A percentile compares a stretch with the other conserved stretches of the same genome.
Conservation (phyloP, 768 basidiomycete species). For the Rhodotorula sphaerocarpa region DNA sequence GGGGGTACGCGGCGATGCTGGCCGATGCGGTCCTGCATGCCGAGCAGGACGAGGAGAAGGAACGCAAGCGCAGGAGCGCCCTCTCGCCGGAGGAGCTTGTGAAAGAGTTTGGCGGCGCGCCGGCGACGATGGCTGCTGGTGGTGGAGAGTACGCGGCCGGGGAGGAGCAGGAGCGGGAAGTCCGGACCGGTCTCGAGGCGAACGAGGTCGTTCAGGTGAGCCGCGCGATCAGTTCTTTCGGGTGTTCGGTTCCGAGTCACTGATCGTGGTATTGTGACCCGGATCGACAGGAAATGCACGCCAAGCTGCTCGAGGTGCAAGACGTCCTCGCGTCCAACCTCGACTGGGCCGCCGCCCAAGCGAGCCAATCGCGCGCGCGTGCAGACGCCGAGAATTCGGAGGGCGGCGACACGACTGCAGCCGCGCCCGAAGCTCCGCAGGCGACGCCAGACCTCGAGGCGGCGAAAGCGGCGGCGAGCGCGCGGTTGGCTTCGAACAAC, state of each 20-base stretch:
- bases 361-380: constrained; percentile 18
- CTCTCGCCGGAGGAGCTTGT: neutral
- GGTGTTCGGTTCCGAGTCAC: too few species aligned
- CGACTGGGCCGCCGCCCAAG: constrained; percentile 31
- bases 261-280: too few species aligned
- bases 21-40: constrained; percentile 20
- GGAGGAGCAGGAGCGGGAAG: neutral
- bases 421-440: too few species aligned
- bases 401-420: too few species aligned
- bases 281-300: constrained; percentile 29
- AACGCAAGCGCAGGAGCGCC: neutral
- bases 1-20: constrained; percentile 30
- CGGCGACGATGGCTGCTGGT: constrained; percentile 6
- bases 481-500: constrained; percentile 18
- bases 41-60: neutral
- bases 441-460: too few species aligned
- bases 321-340: constrained; percentile 17
- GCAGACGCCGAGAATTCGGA: neutral
- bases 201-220: constrained; percentile 33
- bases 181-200: neutral
- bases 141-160: constrained; percentile 6
- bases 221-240: neutral
- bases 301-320: constrained; percentile 14
- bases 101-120: neutral
- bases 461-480: neutral